Percentiles rank a stretch among this genome's conserved stretches.
phyloP scores from a whole-genome alignment of 129 eudicot species.

The Helianthus annuus region HanXRQr2.0-SUNRISE NC_035438.2:9042577-9043076 shows the following conservation, averaged over 20 bases:
- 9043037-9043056: slow-evolving; percentile 59
- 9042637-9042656: slow-evolving; percentile 11
- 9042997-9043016: slow-evolving; percentile 42
- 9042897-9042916: slow-evolving; percentile 49
- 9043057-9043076: slow-evolving; percentile 28
- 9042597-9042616: slow-evolving; percentile 27
- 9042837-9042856: slow-evolving; percentile 59
- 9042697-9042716: slow-evolving; percentile 41
- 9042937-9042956: slow-evolving; percentile 57
- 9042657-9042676: slow-evolving; percentile 54
- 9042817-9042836: slow-evolving; percentile 49
- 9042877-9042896: slow-evolving; percentile 36
- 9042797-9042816: slow-evolving; percentile 39
- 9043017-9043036: slow-evolving; percentile 49
- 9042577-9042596: slow-evolving; percentile 66
- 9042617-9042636: slow-evolving; percentile 33
- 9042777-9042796: slow-evolving; percentile 38
- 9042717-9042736: slow-evolving; percentile 37
- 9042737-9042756: slow-evolving; percentile 30
- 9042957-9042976: slow-evolving; percentile 34
- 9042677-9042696: slow-evolving; percentile 49
- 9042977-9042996: slow-evolving; percentile 36
- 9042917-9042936: slow-evolving; percentile 43
- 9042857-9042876: slow-evolving; percentile 41
- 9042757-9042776: slow-evolving; percentile 20